phyloP scores from a whole-genome alignment of 352 stramenopile species.

The Phytophthora sansomeana region DNA sequence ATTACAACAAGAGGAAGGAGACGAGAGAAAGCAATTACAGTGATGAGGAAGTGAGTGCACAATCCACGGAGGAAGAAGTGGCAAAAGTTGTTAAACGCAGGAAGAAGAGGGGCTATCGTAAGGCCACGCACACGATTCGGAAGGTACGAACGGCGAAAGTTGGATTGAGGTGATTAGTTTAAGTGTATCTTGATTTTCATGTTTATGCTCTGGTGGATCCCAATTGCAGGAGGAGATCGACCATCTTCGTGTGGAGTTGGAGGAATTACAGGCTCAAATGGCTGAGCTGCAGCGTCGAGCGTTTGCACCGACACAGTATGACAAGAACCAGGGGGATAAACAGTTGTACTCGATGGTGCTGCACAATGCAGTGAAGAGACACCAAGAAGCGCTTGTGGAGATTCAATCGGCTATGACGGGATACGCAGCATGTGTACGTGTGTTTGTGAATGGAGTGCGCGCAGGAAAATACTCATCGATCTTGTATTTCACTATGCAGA shows the following conservation, averaged over 20 bases:
- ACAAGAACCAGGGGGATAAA: conserved; percentile 19
- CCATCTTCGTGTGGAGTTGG: conserved; percentile 31
- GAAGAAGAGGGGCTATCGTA: conserved; percentile 38
- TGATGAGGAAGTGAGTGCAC: neutral
- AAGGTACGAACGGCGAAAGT: conserved; percentile 31
- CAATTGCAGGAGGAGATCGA: conserved; percentile 43
- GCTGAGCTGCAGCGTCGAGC: conserved; percentile 31
- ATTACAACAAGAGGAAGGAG: conserved; percentile 15
- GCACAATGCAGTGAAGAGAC: conserved; percentile 33
- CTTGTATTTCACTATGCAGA: conserved; percentile 18
- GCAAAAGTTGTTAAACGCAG: conserved; percentile 13
- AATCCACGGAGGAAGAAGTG: conserved; percentile 13
- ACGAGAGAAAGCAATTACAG: conserved; percentile 4
- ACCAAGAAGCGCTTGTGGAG: conserved; percentile 39
- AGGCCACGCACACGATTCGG: conserved; percentile 44
- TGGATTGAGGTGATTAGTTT: neutral
- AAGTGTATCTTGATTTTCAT: conserved; percentile 9
- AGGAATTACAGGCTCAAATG: conserved; percentile 30
- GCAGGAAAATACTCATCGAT: neutral
- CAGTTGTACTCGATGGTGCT: conserved; percentile 33
- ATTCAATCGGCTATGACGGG: conserved; percentile 39
- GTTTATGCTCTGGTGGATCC: conserved; percentile 1
- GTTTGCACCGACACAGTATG: conserved; percentile 18
- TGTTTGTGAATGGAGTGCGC: neutral
- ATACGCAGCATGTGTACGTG: conserved; percentile 40